phyloP scores from a whole-genome alignment of 2,329 filamentous ascomycete genomes.

The Neonectria coccinea region DNA sequence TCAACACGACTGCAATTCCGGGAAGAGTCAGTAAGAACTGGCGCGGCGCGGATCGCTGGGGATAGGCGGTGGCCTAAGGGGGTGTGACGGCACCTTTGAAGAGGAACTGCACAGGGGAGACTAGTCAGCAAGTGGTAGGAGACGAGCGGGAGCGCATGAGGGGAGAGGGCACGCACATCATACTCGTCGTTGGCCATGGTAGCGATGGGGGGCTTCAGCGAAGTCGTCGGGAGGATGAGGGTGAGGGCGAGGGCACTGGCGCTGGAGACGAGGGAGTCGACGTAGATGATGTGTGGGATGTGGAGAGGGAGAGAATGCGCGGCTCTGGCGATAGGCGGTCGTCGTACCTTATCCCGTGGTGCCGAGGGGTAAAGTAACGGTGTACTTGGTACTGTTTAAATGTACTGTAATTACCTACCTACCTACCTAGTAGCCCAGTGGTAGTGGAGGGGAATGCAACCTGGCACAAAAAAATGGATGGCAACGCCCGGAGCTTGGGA shows the following conservation, averaged over 20 bases:
- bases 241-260: slow-evolving; percentile 38
- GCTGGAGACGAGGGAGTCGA: slow-evolving; percentile 43
- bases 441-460: slow-evolving; percentile 41
- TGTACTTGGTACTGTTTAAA: slow-evolving; percentile 27
- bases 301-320: slow-evolving; percentile 50
- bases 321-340: slow-evolving; percentile 49
- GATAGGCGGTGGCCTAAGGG: slow-evolving; percentile 33
- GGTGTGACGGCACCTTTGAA: slow-evolving; percentile 84
- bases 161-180: slow-evolving; percentile 77
- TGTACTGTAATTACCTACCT: slow-evolving; percentile 1
- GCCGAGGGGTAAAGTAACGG: slow-evolving; percentile 43
- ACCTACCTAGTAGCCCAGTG: slow-evolving; percentile 3
- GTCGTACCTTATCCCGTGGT: slow-evolving; percentile 45
- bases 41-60: slow-evolving; percentile 31
- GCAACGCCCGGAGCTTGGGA: slow-evolving; percentile 31
- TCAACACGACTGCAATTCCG: slow-evolving; percentile 82
- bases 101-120: slow-evolving; percentile 77
- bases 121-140: slow-evolving; percentile 48
- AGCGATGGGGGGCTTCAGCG: slow-evolving; percentile 49
- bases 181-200: slow-evolving; percentile 99
- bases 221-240: slow-evolving; percentile 31
- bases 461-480: slow-evolving; percentile 41
- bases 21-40: slow-evolving; percentile 47
- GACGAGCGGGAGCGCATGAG: slow-evolving; percentile 33
- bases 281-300: slow-evolving; percentile 48